phyloP scores from a whole-genome alignment of 257 asterid species.

The Capsicum chinense region DNA sequence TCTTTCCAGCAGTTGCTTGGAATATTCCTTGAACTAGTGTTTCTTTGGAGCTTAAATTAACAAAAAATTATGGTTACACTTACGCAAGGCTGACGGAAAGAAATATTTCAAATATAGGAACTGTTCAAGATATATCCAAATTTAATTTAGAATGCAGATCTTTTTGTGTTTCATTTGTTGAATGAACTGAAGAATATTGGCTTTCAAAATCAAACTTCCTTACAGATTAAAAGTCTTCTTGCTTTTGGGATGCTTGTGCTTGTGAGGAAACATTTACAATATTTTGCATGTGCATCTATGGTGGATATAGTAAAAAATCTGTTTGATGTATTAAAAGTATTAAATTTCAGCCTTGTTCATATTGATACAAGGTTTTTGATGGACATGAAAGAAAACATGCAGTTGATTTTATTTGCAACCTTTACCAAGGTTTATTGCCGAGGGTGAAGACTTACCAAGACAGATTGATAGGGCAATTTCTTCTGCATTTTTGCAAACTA shows the following conservation, averaged over 20 bases:
- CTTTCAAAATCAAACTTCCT: not conserved
- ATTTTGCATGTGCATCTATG: not conserved
- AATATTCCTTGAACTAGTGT: not conserved
- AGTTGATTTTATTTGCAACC: constrained; percentile 85
- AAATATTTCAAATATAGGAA: not conserved
- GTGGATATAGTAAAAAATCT: not conserved
- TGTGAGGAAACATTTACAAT: not conserved
- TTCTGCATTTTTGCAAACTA: constrained; percentile 85
- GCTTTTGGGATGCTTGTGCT: not conserved
- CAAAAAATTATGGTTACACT: not conserved
- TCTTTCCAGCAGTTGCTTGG: not conserved
- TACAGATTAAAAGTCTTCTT: not conserved
- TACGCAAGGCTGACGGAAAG: not conserved
- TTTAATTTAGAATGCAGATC: no score
- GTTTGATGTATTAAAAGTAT: not conserved
- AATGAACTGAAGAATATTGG: no score
- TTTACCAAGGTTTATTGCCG: constrained; percentile 76
- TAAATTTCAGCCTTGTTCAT: not conserved
- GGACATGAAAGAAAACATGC: constrained; percentile 99
- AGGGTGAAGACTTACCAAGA: constrained; percentile 71
- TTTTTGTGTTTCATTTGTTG: no score
- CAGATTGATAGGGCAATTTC: constrained; percentile 74
- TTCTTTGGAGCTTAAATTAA: not conserved
- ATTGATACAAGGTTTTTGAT: constrained; percentile 75
- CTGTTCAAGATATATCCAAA: not conserved